These are phyloP conservation scores for Diaporthe sp. DNA, from an alignment of 2,329 filamentous ascomycete species.

Conservation along the genomic window DNA sequence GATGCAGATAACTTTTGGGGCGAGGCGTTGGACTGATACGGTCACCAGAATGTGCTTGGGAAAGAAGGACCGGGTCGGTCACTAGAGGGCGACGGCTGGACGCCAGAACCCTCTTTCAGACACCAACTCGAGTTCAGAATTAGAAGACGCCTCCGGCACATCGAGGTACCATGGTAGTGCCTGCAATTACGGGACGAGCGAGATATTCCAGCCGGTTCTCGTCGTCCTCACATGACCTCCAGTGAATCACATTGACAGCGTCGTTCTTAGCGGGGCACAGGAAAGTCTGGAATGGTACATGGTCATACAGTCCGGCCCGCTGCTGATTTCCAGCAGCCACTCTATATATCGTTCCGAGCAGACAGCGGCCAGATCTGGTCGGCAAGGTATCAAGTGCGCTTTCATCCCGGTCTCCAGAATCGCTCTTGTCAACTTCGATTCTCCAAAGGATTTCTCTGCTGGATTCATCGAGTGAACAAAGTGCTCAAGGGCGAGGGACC, in stretches of 20 bases:
- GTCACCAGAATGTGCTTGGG: not conserved
- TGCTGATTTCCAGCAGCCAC: not conserved
- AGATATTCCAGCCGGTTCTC: not conserved
- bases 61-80: slow-evolving; percentile 12
- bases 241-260: not conserved
- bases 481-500: not conserved
- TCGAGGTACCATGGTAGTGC: not conserved
- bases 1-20: not conserved
- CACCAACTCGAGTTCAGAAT: not conserved
- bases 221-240: not conserved
- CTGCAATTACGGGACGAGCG: not conserved
- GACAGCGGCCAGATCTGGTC: not conserved
- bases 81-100: not conserved
- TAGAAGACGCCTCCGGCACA: not conserved
- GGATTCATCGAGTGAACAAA: not conserved
- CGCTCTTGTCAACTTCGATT: not conserved
- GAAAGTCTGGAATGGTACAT: not conserved
- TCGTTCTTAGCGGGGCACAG: not conserved
- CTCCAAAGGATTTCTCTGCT: not conserved
- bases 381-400: not conserved
- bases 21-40: not conserved
- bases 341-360: not conserved
- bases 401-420: not conserved
- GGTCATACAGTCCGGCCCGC: not conserved
- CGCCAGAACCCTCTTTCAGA: not conserved